Conservation (phyloP, 2,329 filamentous ascomycete genomes). For the Cryphonectria carpinicola region DNA sequence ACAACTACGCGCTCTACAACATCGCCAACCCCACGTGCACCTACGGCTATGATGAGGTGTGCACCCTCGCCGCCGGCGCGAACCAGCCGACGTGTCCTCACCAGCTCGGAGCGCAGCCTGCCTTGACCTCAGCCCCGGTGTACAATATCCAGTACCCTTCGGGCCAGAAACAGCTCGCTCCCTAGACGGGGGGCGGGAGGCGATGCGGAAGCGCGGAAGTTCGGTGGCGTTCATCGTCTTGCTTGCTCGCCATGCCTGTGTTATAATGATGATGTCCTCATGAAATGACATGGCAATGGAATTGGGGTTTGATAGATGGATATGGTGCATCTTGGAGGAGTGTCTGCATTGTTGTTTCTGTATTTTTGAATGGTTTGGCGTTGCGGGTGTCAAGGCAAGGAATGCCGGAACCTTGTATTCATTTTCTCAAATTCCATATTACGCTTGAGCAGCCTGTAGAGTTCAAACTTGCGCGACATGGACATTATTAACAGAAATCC, state of each 20-base stretch:
- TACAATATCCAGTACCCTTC: constrained; percentile 19
- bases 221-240: background rate
- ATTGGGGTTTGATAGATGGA: background rate
- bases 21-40: constrained; percentile 55
- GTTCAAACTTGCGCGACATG: background rate
- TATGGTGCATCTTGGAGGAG: background rate
- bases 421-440: background rate
- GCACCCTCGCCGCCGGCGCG: constrained; percentile 39
- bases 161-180: constrained; percentile 6
- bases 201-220: background rate
- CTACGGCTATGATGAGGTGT: constrained; percentile 55
- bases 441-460: background rate
- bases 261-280: background rate
- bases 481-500: background rate
- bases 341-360: background rate
- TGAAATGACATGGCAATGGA: background rate
- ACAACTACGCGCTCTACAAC: constrained; percentile 59
- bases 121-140: constrained; percentile 12
- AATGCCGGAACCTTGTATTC: background rate
- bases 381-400: background rate
- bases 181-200: background rate
- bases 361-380: background rate
- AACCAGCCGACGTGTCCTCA: constrained; percentile 13
- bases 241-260: background rate
- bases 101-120: constrained; percentile 15